Evolutionary conservation across 176 grass and related monocot genomes (phyloP).

Genomic region (Musa itinerans): DNA sequence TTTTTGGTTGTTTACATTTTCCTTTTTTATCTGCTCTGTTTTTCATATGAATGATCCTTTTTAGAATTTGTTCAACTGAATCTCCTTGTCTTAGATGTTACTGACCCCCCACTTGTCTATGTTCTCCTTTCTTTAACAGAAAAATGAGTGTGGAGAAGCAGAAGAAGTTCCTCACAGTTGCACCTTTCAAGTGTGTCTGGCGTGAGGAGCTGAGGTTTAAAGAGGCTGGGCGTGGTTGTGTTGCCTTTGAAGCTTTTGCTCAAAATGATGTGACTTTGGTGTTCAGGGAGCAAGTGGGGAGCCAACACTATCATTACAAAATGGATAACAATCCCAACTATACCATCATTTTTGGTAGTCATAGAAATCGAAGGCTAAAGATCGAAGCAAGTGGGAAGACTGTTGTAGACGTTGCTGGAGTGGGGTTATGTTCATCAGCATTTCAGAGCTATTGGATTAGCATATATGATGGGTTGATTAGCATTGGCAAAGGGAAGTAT

Average conservation of each 20-base stretch:
- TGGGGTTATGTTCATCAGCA: constrained; percentile 64
- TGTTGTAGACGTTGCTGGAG: constrained; percentile 61
- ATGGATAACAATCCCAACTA: constrained; percentile 72
- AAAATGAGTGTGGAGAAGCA: constrained; percentile 46
- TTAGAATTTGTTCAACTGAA: not conserved
- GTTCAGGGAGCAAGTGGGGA: constrained; percentile 67
- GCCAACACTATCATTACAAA: constrained; percentile 84
- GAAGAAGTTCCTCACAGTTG: constrained; percentile 72
- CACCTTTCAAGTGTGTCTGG: constrained; percentile 79
- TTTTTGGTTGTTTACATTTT: not conserved
- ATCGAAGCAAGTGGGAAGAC: constrained; percentile 80
- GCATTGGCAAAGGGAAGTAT: constrained; percentile 68
- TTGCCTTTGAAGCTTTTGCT: constrained; percentile 78
- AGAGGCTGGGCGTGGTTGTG: constrained; percentile 71
- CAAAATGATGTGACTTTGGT: constrained; percentile 93
- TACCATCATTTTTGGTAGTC: constrained; percentile 83
- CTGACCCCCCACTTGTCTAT: not conserved
- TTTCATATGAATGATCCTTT: not conserved
- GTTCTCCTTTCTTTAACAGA: constrained; percentile 13
- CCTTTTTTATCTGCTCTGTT: not conserved
- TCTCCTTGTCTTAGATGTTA: not conserved
- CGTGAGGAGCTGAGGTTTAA: constrained; percentile 60
- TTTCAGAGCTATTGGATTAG: constrained; percentile 95
- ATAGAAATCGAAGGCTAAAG: constrained; percentile 79
- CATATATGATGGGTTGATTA: constrained; percentile 80